Base-by-base conservation (phyloP, 495 filamentous ascomycete genomes). In the Aspergillus conjunctus region DNA sequence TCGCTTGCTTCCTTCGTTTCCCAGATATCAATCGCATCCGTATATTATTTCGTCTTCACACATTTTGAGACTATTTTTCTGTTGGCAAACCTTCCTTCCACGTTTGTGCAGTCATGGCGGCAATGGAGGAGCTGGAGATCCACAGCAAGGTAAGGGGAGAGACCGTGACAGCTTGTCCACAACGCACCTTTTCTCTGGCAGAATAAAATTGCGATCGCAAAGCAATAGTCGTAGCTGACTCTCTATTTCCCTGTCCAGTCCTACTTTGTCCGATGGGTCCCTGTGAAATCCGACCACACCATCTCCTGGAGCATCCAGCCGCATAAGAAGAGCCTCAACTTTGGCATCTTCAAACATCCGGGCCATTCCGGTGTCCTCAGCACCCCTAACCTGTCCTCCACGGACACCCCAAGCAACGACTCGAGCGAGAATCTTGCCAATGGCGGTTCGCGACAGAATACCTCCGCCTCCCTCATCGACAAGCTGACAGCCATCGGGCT, bases 251-350 rank as follows among this genome's bases (percentile, higher is more conserved):
- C n/a, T 17, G 7, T 41, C 10, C 66, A 98, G 94, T 95, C 92
- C 43, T 98, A 98, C 75, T 91, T 98, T 65, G 90, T 98, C 45
- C 91, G 94, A 66, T 98, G 95, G 95, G 89, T 98, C 62, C 86
- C 90, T 67, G 93, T 97, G 58, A 87, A 91, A 51, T 87, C 87
- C 58, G 87, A 86, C 51, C 88, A 96, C 71, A 96, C 94, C 60
- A 94, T 98, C 67, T 96, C 93, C 7, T 98, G 94, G 94, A 97
- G 91, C 69, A 86, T 98, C 22, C 91, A 98, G 66, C 95, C 94
- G 7, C 91, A 97, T 70, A 97, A 93, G 80, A 97, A 97, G 74
- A 97, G 92, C 22, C 87, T 98, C 72, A 97, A 97, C 75, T 97
- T 98, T 70, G 95, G 90, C 68, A 88, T 98, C 69, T 96, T 98